Evolutionary conservation across 345 rosid genomes (phyloP).

Genomic region (Kernera saxatilis): DNA sequence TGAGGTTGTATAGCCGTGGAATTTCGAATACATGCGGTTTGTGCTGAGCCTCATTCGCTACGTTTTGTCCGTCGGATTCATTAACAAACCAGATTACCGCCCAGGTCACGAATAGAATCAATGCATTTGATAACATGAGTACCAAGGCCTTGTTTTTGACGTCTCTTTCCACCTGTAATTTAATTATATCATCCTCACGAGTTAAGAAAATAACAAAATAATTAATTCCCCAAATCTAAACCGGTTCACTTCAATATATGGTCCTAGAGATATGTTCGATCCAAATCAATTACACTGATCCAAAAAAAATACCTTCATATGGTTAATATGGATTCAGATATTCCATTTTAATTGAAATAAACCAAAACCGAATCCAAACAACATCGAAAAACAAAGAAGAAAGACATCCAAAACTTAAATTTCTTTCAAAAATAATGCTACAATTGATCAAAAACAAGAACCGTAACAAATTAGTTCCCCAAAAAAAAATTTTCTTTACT

Average conservation of each 20-base stretch:
- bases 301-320: not conserved
- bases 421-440: too few species aligned
- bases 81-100: not conserved
- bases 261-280: not conserved
- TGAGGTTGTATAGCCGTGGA: slow-evolving; percentile 2
- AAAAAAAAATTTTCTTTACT: too few species aligned
- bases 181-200: not conserved
- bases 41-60: not conserved
- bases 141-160: not conserved
- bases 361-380: too few species aligned
- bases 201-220: not conserved
- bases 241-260: not conserved
- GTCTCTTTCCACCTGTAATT: slow-evolving; percentile 4
- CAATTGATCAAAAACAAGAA: too few species aligned
- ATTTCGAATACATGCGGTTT: not conserved
- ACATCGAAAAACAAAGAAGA: too few species aligned
- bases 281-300: not conserved
- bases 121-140: not conserved
- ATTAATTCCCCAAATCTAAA: not conserved
- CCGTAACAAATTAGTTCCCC: too few species aligned
- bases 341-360: too few species aligned
- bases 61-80: slow-evolving; percentile 2
- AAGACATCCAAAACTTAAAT: too few species aligned
- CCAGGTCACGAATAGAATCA: slow-evolving; percentile 17
- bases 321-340: not conserved